Evolutionary conservation across 1,284 basidiomycete species (phyloP), one percentile per base, ranked within the genome.

Genomic region (Schizophyllum amplum): DNA sequence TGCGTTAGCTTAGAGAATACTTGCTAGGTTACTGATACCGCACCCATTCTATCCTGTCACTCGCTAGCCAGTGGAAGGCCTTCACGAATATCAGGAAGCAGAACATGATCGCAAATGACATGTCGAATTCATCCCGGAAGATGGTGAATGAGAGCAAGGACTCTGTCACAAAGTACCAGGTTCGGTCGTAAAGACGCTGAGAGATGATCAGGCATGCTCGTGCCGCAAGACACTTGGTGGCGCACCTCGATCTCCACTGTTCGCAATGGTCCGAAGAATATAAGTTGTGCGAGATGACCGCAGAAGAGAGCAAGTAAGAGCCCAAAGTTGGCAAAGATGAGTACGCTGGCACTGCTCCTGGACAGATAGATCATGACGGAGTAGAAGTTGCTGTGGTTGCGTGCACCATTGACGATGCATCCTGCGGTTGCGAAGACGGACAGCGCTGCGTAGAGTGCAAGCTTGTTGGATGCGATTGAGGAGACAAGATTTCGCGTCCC

Each of bases 81-180:
- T 98, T 98, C 65, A 98, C 81, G 65, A 98, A 96, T 15, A 98
- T 82, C 21, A 99, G 75, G 62, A 93, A 84, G 20, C 91, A 87
- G 68, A 98, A 98, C 82, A 98, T 91, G 62, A 95, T 75, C 42
- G 88, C 88, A 68, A 98, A 98, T 1, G 87, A 84, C n/a, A 89
- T 83, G 70, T 97, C 91, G 69, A 94, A 93, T 70, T 94, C 91
- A 69, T 94, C 90, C 57, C 94, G 82, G 74, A 99, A 99, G 65
- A 98, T 98, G 25, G 96, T 96, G 68, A 98, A 90, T 2, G 96
- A 96, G 52, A 99, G 76, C 47, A 99, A 78, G 5, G 92, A 95
- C 70, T 99, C 96, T 0, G 95, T 98, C 56, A 98, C 83, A 71
- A 97, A 97, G 75, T 96, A 95, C 96, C 97, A 98, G 49, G 93